Base-by-base conservation (phyloP, 371 early-diverging fungal species). In the Mortierella sp. region DNA sequence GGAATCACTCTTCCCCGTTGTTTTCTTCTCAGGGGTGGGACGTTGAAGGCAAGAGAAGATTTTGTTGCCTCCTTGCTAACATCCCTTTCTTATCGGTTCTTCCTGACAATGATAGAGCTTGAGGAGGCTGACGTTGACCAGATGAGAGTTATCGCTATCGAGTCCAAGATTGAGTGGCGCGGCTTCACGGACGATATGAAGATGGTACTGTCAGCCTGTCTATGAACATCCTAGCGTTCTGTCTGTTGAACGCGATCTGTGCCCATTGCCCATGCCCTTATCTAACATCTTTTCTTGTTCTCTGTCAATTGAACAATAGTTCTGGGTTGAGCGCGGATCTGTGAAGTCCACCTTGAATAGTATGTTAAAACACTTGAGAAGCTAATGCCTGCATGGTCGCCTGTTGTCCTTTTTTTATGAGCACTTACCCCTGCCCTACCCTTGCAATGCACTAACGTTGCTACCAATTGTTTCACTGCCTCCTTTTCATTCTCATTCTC, bases 111-210 rank as follows among this genome's bases (percentile, higher is more conserved):
- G 9, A 24, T 21, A 44, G 86, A 79, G 46, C 69, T 76, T 14
- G 86, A 86, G 14, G 82, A 76, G 0, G 79, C 64, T 5, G 81
- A 71, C 50, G 34, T 86, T 6, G 79, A 86, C 43, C 61, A 69
- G 70, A 76, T 86, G 81, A 81, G 81, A 4, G 73, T 86, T 34
- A 77, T 86, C 46, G 86, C 81, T 31, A 86, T 86, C 43, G 86
- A 86, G 54, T 76, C 81, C 72, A 86, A 81, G 77, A 73, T 86
- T 50, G 86, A 86, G 53, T 86, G 86, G 86, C 74, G 81, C 14
- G 81, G 77, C 26, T 86, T 86, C 40, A 81, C 81, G 0, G 79
- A 86, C 48, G 86, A 81, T 61, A 86, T 86, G 86, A 86, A 81
- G 77, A 78, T 74, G 81, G 86, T 86, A 61, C 44, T 24, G 59